Conservation (phyloP, 345 rosid species). For the Punica granatum region DNA sequence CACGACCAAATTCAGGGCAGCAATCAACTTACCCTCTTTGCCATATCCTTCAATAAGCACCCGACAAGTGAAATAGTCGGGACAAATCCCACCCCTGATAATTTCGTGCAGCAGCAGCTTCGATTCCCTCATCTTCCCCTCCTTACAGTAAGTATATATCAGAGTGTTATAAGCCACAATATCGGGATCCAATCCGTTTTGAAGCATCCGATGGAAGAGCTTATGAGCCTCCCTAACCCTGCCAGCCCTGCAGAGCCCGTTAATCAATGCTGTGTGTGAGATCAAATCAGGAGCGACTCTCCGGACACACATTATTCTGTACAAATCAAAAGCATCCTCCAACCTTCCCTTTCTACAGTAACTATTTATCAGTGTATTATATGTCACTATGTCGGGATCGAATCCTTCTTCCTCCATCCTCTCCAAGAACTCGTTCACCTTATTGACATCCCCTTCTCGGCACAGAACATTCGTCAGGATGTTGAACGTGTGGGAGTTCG, state of each 20-base stretch:
- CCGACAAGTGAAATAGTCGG: slow-evolving; percentile 52
- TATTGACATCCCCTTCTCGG: slow-evolving; percentile 29
- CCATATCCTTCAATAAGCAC: slow-evolving; percentile 51
- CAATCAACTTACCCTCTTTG: slow-evolving; percentile 44
- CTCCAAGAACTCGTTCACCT: slow-evolving; percentile 71
- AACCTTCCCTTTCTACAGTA: slow-evolving; percentile 65
- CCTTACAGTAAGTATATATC: slow-evolving; percentile 63
- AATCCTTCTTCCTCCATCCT: slow-evolving; percentile 97
- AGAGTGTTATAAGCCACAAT: slow-evolving; percentile 64
- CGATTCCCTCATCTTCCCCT: slow-evolving; percentile 55
- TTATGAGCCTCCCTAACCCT: slow-evolving; percentile 75
- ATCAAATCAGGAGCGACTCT: slow-evolving; percentile 71
- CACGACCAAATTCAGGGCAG: slow-evolving; percentile 69
- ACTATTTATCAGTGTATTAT: slow-evolving; percentile 69
- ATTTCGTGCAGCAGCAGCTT: slow-evolving; percentile 53
- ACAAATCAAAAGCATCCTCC: slow-evolving; percentile 71
- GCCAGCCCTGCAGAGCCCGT: slow-evolving; percentile 78
- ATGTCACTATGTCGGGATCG: slow-evolving; percentile 82
- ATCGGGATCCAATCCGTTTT: slow-evolving; percentile 61
- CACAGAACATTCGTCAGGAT: slow-evolving; percentile 71
- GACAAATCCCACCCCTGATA: slow-evolving; percentile 54
- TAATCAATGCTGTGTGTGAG: slow-evolving; percentile 62
- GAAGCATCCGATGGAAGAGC: slow-evolving; percentile 61
- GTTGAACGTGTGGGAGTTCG: slow-evolving; percentile 67
- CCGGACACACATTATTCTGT: slow-evolving; percentile 66